Base-by-base conservation (phyloP, 805 yeast genomes). In the Tetrapisispora nanseiensis region DNA sequence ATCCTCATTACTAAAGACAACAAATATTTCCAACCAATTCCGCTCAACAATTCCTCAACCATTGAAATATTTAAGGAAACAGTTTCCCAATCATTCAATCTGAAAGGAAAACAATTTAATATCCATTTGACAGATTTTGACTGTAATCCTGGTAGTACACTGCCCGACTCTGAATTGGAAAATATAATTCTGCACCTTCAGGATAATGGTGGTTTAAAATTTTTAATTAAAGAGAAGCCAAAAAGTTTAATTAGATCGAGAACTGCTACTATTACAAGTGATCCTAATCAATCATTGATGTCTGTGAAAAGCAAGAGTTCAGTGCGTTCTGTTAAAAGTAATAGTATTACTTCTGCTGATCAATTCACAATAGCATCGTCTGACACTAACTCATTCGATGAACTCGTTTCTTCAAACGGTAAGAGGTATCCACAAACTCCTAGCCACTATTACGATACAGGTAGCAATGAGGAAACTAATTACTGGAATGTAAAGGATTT, bases 61-160 rank as follows among this genome's bases (percentile, higher is more conserved):
- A 51, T 65, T 1, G 61, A 54, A 0, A 64, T 61, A 1, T 63
- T 75, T 24, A 78, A 74, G 46, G 56, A 54, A 2, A 51, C 55
- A 10, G 47, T 79, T 15, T 56, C 70, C 0, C 55, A 63, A 1
- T 57, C 63, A 2, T 51, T 78, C 15, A 50, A 51, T 4, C 53
- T 61, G 3, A 49, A 48, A 16, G 48, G 55, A 9, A 42, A 51
- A 7, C 56, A 57, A 11, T 41, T 61, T 26, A 56, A 69, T 0
- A 67, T 77, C 33, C 82, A 80, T 48, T 59, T 86, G 46, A 82
- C 95, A 0, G 95, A 86, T 40, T 76, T 78, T 56, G 76, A 78
- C 18, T 66, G 78, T 38, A 68, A 69, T 13, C 70, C 72, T 23
- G 90, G 87, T 23, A 72, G 65, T 5, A 67, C 77, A 0, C 51